Conservation (phyloP, 2,329 filamentous ascomycete genomes). For the Ceratocystis cubensis region DNA sequence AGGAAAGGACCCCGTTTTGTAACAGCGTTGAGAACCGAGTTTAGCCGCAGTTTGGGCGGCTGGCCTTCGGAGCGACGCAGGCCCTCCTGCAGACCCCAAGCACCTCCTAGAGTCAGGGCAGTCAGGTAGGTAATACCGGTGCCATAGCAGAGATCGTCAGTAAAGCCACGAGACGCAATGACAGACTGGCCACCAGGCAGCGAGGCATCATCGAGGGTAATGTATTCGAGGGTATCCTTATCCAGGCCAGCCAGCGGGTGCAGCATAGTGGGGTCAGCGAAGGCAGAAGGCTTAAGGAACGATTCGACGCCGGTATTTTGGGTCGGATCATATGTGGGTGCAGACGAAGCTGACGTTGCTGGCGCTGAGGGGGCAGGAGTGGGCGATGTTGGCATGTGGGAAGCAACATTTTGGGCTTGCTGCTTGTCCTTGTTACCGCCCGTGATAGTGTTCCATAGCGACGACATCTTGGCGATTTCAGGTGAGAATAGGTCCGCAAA, state of each 20-base stretch:
- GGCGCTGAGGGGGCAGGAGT: conserved; percentile 30
- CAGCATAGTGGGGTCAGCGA: conserved; percentile 76
- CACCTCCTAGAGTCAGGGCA: conserved; percentile 74
- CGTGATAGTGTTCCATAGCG: conserved; percentile 50
- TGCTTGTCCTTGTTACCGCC: conserved; percentile 40
- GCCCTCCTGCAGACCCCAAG: conserved; percentile 86
- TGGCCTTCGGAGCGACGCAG: conserved; percentile 62
- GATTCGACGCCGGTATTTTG: conserved; percentile 70
- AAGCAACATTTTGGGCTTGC: conserved; percentile 30
- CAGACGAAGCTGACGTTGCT: conserved; percentile 38
- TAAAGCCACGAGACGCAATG: conserved; percentile 90
- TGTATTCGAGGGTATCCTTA: conserved; percentile 86
- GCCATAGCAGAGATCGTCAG: conserved; percentile 95
- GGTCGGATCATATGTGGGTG: conserved; percentile 55
- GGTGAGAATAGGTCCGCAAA: conserved; percentile 2
- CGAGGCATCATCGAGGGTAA: conserved; percentile 82
- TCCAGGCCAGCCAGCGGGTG: conserved; percentile 91
- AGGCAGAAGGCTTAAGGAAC: conserved; percentile 64
- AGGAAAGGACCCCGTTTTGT: conserved; percentile 88
- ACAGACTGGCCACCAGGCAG: conserved; percentile 76
- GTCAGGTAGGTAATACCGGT: conserved; percentile 87
- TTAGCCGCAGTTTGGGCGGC: conserved; percentile 82
- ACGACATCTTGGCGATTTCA: conserved; percentile 34
- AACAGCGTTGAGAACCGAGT: conserved; percentile 87
- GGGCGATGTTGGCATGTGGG: conserved; percentile 17